phyloP scores from a whole-genome alignment of 495 filamentous ascomycete species.

The Pyrenopolyporus hunteri region DNA sequence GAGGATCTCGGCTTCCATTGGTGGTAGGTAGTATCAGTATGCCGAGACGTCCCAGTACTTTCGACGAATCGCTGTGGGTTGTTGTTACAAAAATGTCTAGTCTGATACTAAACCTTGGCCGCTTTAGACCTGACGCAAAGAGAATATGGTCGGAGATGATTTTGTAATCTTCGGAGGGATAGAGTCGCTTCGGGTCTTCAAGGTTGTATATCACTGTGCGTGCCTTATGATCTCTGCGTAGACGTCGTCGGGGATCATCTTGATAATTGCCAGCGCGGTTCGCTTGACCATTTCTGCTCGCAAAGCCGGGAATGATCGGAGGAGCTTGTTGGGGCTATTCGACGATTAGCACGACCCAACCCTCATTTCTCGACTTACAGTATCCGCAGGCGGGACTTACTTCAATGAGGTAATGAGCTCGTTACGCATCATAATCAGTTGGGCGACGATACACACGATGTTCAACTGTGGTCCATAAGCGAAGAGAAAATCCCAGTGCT shows the following conservation, averaged over 20 bases:
- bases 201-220: slow-evolving; percentile 63
- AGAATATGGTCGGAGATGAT: not conserved
- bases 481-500: slow-evolving; percentile 98
- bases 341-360: slow-evolving; percentile 24
- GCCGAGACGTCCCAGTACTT: not conserved
- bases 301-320: slow-evolving; percentile 86
- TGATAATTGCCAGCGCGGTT: slow-evolving; percentile 76
- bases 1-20: not conserved
- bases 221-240: slow-evolving; percentile 89
- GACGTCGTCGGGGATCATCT: slow-evolving; percentile 84
- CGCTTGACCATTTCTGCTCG: slow-evolving; percentile 81
- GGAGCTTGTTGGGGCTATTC: slow-evolving; percentile 83
- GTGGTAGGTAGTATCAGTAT: slow-evolving; percentile 1
- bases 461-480: slow-evolving; percentile 95
- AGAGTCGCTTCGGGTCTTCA: too few species aligned
- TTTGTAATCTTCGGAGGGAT: not conserved
- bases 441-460: slow-evolving; percentile 96
- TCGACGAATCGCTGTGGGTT: not conserved
- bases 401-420: slow-evolving; percentile 80
- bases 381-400: slow-evolving; percentile 55
- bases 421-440: slow-evolving; percentile 86
- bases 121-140: not conserved
- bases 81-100: slow-evolving; percentile 20
- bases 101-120: not conserved
- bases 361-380: not conserved